Conservation (phyloP, 2,329 filamentous ascomycete genomes). For the Arthrobotrys pseudoclavata region DNA sequence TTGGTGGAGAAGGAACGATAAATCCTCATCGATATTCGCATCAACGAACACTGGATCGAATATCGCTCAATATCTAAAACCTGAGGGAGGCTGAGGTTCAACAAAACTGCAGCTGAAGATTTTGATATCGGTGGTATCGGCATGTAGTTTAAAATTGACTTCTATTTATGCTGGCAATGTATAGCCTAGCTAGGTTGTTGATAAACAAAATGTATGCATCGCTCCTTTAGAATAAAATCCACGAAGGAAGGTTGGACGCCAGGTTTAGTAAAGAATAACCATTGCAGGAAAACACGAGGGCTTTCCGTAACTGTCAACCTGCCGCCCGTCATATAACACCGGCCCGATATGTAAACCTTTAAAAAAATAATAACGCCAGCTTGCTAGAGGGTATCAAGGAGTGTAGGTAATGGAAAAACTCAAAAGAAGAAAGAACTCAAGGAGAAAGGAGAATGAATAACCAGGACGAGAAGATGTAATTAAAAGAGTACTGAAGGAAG, state of each 20-base stretch:
- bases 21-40: neutral
- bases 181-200: neutral
- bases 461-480: neutral
- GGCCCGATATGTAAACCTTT: neutral
- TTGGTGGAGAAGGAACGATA: no score
- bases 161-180: neutral
- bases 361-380: conserved; percentile 3
- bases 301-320: neutral
- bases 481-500: neutral
- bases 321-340: neutral
- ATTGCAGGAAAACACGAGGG: neutral
- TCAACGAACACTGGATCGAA: neutral
- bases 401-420: neutral
- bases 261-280: neutral
- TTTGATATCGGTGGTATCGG: neutral
- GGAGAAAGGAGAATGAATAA: neutral
- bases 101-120: neutral
- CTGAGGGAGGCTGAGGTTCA: neutral
- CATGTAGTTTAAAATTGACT: neutral
- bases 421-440: neutral
- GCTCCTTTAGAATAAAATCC: neutral
- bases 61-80: neutral
- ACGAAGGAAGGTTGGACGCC: neutral
- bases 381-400: conserved; percentile 9
- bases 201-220: neutral